Percentiles rank a stretch among this genome's conserved stretches.
Evolutionary conservation across 164 flowering plant species (phyloP).

Genomic region (Chloranthus sessilifolius): DNA sequence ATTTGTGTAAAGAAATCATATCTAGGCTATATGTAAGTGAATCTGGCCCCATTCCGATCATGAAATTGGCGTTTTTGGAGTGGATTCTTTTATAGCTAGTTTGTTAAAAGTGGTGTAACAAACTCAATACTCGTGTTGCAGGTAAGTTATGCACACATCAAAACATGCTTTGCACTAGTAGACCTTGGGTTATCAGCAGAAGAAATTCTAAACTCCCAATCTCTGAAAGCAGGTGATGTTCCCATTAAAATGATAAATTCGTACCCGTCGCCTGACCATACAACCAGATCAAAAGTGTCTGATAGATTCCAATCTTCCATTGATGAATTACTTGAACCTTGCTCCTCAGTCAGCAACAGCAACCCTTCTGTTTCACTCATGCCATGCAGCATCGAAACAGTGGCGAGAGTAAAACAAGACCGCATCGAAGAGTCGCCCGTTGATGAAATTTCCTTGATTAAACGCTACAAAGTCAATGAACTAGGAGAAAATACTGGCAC

Average conservation of each 20-base stretch:
- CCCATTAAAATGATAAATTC: conserved; percentile 6
- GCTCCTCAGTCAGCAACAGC: too few species aligned
- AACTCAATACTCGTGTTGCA: conserved; percentile 5
- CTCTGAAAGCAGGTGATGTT: conserved; percentile 12
- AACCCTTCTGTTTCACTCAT: too few species aligned
- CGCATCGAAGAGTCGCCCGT: neutral
- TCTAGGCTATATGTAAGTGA: neutral
- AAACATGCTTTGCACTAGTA: conserved; percentile 32
- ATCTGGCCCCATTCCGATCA: neutral
- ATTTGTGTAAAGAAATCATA: neutral
- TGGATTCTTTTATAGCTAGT: neutral
- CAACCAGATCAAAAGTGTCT: conserved; percentile 1
- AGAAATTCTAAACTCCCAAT: conserved; percentile 6
- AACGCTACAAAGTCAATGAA: conserved; percentile 26
- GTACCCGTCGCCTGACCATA: neutral
- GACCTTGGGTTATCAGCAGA: conserved; percentile 22
- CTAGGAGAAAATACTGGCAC: conserved; percentile 8
- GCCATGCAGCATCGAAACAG: neutral
- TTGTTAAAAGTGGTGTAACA: neutral
- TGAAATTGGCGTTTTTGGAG: too few species aligned
- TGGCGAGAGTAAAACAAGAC: conserved; percentile 7
- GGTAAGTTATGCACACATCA: conserved; percentile 49
- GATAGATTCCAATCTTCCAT: neutral
- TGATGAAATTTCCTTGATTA: conserved; percentile 12
- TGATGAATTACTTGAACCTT: conserved; percentile 4